Base-by-base conservation (phyloP, 2,329 filamentous ascomycete species). In the Phyllachora maydis region DNA sequence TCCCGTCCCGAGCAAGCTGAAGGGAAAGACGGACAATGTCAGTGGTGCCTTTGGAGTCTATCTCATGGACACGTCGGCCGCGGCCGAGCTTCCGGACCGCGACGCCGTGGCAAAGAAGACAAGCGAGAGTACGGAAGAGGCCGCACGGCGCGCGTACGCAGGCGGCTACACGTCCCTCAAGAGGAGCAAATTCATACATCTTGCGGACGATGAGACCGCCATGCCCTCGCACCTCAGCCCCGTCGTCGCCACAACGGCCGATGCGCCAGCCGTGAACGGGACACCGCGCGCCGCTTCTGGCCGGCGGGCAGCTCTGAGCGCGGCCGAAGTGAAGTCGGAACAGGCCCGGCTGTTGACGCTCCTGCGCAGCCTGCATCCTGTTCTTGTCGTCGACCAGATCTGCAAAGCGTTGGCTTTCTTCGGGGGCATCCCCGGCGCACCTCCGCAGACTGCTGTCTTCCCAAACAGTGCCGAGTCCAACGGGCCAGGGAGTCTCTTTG, bases 331-430 rank as follows among this genome's bases (percentile, higher is more conserved):
- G 15, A 72, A 68, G 38, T 35, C 49, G 8, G 64, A 73, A 34
- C 66, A 71, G 36, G 58, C 61, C 28, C 56, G 67, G 15, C 45
- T 72, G 2, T 45, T 72, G 21, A 61, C 57, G 4, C 44, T 71
- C 8, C 41, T 73, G 11, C 54, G 59, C 22, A 59, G 52, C 19
- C 43, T 71, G 8, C 53, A 62, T 31, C 65, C 66, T 7, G 35
- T 53, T 6, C 46, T 52, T 3, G 60, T 72, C 1, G 65, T 70
- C 11, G 64, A 71, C 29, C 65, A 68, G 35, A 47, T 73, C 16
- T 70, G 63, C 36, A 69, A 59, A 33, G 66, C 62, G 2, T 38
- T 72, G 25, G 55, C 59, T n/a, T 70, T 65, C 33, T 72, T 71
- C 40, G 66, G 67, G 6, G 64, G 65, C 14, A 54, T 63, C 21